Percentiles rank a stretch among this genome's conserved stretches.
phyloP scores from a whole-genome alignment of 169 alveolate genomes.

The Eimeria necatrix region DNA sequence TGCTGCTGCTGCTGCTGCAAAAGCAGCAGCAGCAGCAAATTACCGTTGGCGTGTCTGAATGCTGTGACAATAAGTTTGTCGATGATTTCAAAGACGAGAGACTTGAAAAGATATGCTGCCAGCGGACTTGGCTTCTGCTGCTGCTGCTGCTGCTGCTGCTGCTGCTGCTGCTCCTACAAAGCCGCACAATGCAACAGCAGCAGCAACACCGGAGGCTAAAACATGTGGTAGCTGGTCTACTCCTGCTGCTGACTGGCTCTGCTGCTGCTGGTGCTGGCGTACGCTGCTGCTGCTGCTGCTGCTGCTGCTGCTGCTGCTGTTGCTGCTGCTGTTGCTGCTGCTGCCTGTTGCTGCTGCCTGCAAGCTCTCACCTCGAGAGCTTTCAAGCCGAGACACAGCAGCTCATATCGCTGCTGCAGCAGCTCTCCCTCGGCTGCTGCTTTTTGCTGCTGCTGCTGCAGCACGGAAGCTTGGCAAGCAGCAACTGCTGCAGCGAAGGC shows the following conservation, averaged over 20 bases:
- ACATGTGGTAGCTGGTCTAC: neutral
- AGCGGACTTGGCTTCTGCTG: constrained; percentile 27
- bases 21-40: neutral
- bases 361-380: constrained; percentile 25
- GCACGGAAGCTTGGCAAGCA: constrained; percentile 26
- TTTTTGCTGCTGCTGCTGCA: constrained; percentile 56
- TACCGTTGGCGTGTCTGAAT: constrained; percentile 6
- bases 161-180: neutral
- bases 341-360: neutral
- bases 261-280: neutral
- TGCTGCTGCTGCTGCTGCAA: neutral
- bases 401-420: constrained; percentile 56
- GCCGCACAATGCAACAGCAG: neutral
- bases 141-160: constrained; percentile 57
- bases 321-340: neutral
- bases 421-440: constrained; percentile 59
- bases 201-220: constrained; percentile 5
- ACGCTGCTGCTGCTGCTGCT: neutral
- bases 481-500: neutral
- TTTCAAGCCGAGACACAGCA: neutral
- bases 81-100: neutral
- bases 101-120: neutral
- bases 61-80: constrained; percentile 7
- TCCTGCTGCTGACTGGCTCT: neutral
- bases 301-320: neutral